phyloP scores from a whole-genome alignment of 169 alveolate genomes.

The Plasmodium vivax region DNA sequence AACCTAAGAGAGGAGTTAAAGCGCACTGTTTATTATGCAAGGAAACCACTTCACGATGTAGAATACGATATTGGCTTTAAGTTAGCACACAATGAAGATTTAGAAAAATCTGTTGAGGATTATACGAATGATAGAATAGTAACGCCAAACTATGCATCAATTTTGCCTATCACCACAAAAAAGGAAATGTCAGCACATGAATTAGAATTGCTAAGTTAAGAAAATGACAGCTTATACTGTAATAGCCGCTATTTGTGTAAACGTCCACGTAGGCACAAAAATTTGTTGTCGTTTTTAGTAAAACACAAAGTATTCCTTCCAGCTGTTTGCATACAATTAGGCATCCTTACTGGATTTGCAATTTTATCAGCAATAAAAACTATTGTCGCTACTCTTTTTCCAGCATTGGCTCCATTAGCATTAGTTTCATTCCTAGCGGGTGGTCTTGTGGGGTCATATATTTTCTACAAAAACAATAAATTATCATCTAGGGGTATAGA shows the following conservation, averaged over 20 bases:
- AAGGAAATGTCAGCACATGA: background rate
- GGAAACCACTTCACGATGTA: background rate
- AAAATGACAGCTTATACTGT: background rate
- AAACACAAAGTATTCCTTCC: background rate
- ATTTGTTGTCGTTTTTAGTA: background rate
- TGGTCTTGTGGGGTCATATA: background rate
- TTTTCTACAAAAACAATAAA: too few relatives aligned
- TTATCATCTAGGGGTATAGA: background rate
- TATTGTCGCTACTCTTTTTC: background rate
- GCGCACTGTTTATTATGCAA: background rate
- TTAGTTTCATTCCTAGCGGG: background rate
- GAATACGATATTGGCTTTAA: background rate
- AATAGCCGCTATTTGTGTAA: background rate
- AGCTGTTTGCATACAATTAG: background rate
- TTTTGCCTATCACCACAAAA: too few relatives aligned
- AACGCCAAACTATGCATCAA: background rate
- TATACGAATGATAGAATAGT: background rate
- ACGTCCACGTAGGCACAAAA: background rate
- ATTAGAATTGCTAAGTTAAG: background rate
- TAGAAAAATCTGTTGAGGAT: background rate
- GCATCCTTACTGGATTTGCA: background rate
- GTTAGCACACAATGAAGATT: background rate
- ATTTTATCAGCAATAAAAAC: background rate
- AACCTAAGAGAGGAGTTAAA: background rate
- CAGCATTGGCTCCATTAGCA: background rate